Conservation (phyloP, 2,329 filamentous ascomycete genomes). For the Penicillium verrucosum region DNA sequence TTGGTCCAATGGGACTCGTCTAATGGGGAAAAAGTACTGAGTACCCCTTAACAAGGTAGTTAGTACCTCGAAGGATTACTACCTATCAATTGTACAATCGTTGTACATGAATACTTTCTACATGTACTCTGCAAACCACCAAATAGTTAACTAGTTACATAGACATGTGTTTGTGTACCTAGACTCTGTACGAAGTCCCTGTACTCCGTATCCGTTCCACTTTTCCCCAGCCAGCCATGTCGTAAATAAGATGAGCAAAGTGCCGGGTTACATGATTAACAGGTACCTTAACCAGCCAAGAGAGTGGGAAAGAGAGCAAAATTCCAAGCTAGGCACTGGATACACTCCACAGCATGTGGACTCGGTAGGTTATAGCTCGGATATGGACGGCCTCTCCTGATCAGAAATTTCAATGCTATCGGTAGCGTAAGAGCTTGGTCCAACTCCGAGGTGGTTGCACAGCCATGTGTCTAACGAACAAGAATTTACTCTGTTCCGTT, state of each 20-base stretch:
- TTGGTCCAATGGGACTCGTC: conserved; percentile 14
- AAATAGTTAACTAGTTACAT: not conserved
- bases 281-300: not conserved
- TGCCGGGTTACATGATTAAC: not conserved
- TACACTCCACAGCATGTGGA: not conserved
- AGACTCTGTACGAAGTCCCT: not conserved
- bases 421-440: not conserved
- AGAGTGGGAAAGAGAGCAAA: not conserved
- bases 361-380: not conserved
- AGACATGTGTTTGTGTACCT: not conserved
- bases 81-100: not conserved
- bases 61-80: not conserved
- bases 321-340: not conserved
- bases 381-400: not conserved
- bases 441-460: not conserved
- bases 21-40: not conserved
- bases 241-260: not conserved
- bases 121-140: not conserved
- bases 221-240: not conserved
- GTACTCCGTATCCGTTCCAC: not conserved
- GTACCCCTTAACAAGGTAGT: not conserved
- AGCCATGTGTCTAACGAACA: not conserved
- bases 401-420: conserved; percentile 1
- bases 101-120: not conserved
- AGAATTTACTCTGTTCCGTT: not conserved